Evolutionary conservation across 371 early-diverging fungal genomes (phyloP).

Genomic region (Mycotypha africana): DNA sequence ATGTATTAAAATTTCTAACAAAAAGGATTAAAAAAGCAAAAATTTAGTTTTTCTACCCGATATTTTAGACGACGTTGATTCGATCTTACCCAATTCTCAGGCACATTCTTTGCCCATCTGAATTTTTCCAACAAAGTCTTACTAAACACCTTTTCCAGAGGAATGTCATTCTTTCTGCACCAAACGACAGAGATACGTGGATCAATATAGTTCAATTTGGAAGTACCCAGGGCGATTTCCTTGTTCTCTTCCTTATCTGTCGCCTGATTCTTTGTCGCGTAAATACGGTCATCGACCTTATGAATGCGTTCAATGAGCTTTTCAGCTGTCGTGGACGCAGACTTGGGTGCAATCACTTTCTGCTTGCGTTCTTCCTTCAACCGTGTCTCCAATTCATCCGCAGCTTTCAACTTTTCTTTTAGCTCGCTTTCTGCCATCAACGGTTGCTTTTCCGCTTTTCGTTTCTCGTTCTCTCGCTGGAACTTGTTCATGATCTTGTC

Average conservation of each 20-base stretch:
- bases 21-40: no score
- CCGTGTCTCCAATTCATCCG: constrained; percentile 40
- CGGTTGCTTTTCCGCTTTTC: constrained; percentile 52
- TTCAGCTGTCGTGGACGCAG: constrained; percentile 43
- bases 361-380: constrained; percentile 47
- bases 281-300: constrained; percentile 65
- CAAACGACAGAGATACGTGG: constrained; percentile 94
- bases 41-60: no score
- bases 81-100: constrained; percentile 64
- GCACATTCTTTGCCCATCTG: constrained; percentile 89
- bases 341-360: constrained; percentile 32
- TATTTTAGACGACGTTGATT: no score
- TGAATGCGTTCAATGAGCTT: constrained; percentile 57
- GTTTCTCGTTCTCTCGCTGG: constrained; percentile 71
- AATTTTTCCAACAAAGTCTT: constrained; percentile 90
- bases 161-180: constrained; percentile 85
- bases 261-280: constrained; percentile 56
- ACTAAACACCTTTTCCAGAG: constrained; percentile 90
- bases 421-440: constrained; percentile 46
- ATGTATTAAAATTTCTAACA: no score
- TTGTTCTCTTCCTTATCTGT: constrained; percentile 96
- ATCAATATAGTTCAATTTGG: constrained; percentile 98
- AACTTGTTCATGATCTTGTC: constrained; percentile 55
- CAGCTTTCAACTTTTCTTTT: constrained; percentile 50
- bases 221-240: constrained; percentile 94